phyloP scores from a whole-genome alignment of 306 rosid species.

The Trifolium dubium region DNA sequence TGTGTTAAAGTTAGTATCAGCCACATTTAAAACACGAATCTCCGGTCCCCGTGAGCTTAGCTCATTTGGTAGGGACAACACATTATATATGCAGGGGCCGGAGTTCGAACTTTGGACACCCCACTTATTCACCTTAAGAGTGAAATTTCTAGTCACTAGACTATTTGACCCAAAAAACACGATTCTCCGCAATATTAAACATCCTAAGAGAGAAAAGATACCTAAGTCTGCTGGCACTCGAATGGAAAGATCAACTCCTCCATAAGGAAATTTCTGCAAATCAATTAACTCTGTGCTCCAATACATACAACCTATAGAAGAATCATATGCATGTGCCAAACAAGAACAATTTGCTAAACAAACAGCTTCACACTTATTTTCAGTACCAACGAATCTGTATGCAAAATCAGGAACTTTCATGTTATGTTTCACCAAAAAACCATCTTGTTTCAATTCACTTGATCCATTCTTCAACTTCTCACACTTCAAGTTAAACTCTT shows the following conservation, averaged over 20 bases:
- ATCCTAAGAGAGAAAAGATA: not conserved
- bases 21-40: too few relatives aligned
- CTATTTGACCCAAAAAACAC: not conserved
- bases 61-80: too few relatives aligned
- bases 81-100: too few relatives aligned
- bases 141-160: too few relatives aligned
- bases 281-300: constrained; percentile 48
- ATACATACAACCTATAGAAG: constrained; percentile 41
- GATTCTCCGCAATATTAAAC: too few relatives aligned
- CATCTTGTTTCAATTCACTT: constrained; percentile 22
- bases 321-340: constrained; percentile 42
- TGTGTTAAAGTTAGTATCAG: too few relatives aligned
- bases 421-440: constrained; percentile 13
- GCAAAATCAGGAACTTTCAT: constrained; percentile 46
- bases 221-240: constrained; percentile 42
- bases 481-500: constrained; percentile 35
- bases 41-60: too few relatives aligned
- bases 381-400: not conserved
- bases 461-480: constrained; percentile 25
- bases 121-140: too few relatives aligned
- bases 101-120: too few relatives aligned
- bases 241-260: constrained; percentile 49
- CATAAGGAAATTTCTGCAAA: constrained; percentile 36
- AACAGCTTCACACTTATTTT: not conserved
- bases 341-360: constrained; percentile 51